Percentiles rank a stretch among this genome's conserved stretches.
Evolutionary conservation across 129 eudicot species (phyloP).

Genomic region (Lactuca sativa): DNA sequence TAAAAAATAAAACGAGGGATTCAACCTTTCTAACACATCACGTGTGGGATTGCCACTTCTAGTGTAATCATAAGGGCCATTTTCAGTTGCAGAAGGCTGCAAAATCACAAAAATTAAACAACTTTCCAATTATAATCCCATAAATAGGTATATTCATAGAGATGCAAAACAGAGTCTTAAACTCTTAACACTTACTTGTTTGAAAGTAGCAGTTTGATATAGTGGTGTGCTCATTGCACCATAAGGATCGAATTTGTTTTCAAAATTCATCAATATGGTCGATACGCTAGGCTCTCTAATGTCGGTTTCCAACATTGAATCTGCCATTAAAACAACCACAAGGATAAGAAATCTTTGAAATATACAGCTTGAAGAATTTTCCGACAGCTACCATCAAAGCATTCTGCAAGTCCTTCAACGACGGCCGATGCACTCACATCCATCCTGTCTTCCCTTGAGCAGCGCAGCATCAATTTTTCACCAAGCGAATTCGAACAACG

Average conservation of each 20-base stretch:
- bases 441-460: constrained; percentile 63
- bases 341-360: not conserved
- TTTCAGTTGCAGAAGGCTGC: constrained; percentile 82
- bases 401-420: constrained; percentile 44
- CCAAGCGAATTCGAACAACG: constrained; percentile 13
- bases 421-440: constrained; percentile 53
- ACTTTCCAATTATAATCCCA: not conserved
- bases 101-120: not conserved
- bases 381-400: constrained; percentile 45
- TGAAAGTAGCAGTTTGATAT: constrained; percentile 95
- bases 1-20: constrained; percentile 6
- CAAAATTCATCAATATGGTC: constrained; percentile 88
- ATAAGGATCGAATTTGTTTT: constrained; percentile 84
- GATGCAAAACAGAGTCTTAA: not conserved
- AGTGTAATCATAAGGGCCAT: constrained; percentile 94
- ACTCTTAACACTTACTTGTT: constrained; percentile 49
- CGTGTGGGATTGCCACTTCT: constrained; percentile 98
- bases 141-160: not conserved
- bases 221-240: constrained; percentile 82
- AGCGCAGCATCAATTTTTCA: constrained; percentile 46
- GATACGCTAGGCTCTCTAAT: constrained; percentile 72
- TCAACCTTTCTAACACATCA: constrained; percentile 78
- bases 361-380: not conserved
- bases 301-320: constrained; percentile 39
- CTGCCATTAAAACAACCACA: constrained; percentile 28